These are phyloP conservation scores for Colletotrichum agaves DNA, from an alignment of 2,329 filamentous ascomycete species.

Conservation along the genomic window DNA sequence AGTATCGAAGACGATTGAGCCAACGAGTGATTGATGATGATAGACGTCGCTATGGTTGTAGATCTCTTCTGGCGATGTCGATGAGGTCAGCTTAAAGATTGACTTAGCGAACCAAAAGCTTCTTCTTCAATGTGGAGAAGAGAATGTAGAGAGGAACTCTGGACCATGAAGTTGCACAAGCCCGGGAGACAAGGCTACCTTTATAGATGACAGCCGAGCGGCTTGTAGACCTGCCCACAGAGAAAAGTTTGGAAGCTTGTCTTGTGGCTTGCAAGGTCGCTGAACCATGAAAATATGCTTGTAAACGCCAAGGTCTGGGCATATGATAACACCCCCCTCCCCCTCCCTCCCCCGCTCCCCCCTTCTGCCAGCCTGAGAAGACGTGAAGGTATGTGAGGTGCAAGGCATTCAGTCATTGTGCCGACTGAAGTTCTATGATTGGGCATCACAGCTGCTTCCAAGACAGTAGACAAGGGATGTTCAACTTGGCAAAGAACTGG, in stretches of 20 bases:
- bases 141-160: slow-evolving; percentile 16
- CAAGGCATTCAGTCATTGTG: slow-evolving; percentile 36
- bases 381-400: neutral
- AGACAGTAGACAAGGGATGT: slow-evolving; percentile 33
- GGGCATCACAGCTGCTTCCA: slow-evolving; percentile 15
- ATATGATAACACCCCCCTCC: slow-evolving; percentile 35
- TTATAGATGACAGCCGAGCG: slow-evolving; percentile 32
- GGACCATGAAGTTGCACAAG: neutral
- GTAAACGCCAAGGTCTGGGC: slow-evolving; percentile 33
- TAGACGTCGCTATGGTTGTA: neutral
- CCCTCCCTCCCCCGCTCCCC: too few species aligned
- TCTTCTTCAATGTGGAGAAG: slow-evolving; percentile 26
- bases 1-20: neutral
- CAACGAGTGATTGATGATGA: neutral
- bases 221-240: slow-evolving; percentile 25
- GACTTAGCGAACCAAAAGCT: slow-evolving; percentile 15
- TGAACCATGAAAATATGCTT: slow-evolving; percentile 12
- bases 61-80: neutral
- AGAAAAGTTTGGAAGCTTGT: slow-evolving; percentile 31
- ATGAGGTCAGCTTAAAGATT: slow-evolving; percentile 26
- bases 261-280: slow-evolving; percentile 16
- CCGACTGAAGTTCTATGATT: slow-evolving; percentile 26
- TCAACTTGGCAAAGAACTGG: slow-evolving; percentile 28
- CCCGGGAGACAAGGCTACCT: slow-evolving; percentile 33
- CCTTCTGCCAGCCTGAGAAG: neutral